Conservation (phyloP, 108 stramenopile species). For the Epipyxis sp. region DNA sequence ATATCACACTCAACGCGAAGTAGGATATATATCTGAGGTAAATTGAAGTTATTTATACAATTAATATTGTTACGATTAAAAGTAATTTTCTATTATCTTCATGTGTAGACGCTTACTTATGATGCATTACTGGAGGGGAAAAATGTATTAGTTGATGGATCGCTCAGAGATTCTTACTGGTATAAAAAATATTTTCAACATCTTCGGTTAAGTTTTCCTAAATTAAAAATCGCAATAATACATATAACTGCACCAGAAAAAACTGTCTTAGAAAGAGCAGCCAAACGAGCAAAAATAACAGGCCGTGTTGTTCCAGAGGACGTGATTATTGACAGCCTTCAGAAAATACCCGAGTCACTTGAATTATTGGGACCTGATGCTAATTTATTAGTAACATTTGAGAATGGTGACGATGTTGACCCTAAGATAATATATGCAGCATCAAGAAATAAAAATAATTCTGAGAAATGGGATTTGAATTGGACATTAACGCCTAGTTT, state of each 20-base stretch:
- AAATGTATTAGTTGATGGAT: constrained; percentile 47
- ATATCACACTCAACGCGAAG: constrained; percentile 44
- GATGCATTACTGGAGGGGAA: constrained; percentile 39
- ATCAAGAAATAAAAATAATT: background rate
- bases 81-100: background rate
- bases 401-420: constrained; percentile 19
- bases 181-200: constrained; percentile 29
- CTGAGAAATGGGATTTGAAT: no score
- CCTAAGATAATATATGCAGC: background rate
- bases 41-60: background rate
- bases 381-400: background rate
- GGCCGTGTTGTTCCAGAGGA: constrained; percentile 18
- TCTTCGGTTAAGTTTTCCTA: background rate
- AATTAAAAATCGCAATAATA: constrained; percentile 10
- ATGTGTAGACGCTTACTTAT: constrained; percentile 11
- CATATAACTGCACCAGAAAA: background rate
- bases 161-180: constrained; percentile 44
- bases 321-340: constrained; percentile 5
- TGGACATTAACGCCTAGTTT: no score
- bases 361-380: background rate
- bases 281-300: constrained; percentile 14
- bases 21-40: constrained; percentile 45
- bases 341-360: background rate
- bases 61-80: background rate
- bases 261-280: background rate